phyloP scores from a whole-genome alignment of 306 rosid genomes.

The Rosa persica region DNA sequence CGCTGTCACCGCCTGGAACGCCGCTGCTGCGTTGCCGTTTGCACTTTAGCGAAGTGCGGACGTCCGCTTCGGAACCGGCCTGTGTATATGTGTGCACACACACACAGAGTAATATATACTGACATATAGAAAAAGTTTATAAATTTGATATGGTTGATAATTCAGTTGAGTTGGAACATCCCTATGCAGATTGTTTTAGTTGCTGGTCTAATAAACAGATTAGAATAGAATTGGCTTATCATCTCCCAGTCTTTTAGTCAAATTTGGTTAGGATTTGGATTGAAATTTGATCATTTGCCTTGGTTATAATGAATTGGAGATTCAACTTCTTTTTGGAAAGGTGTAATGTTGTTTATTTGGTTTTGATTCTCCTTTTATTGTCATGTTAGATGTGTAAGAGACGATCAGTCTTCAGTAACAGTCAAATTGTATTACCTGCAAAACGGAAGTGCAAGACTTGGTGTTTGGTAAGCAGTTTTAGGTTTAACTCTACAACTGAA shows the following conservation, averaged over 20 bases:
- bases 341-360: not conserved
- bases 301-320: not conserved
- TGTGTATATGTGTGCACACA: too few species aligned
- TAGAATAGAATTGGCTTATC: not conserved
- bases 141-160: not conserved
- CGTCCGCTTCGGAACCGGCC: too few species aligned
- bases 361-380: not conserved
- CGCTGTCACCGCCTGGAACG: too few species aligned
- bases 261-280: not conserved
- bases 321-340: not conserved
- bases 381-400: constrained; percentile 71
- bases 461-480: constrained; percentile 72
- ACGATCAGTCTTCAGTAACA: constrained; percentile 72
- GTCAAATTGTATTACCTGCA: constrained; percentile 77
- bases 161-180: not conserved
- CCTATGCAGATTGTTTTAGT: not conserved
- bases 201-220: not conserved
- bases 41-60: too few species aligned
- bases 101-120: not conserved
- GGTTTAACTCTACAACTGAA: constrained; percentile 22
- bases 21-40: too few species aligned
- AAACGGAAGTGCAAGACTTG: constrained; percentile 89
- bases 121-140: not conserved
- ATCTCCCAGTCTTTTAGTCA: not conserved
- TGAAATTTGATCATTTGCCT: not conserved